Evolutionary conservation across 2,329 filamentous ascomycete species (phyloP), one percentile per base, ranked within the genome.

Genomic region (Botrytis medusae): DNA sequence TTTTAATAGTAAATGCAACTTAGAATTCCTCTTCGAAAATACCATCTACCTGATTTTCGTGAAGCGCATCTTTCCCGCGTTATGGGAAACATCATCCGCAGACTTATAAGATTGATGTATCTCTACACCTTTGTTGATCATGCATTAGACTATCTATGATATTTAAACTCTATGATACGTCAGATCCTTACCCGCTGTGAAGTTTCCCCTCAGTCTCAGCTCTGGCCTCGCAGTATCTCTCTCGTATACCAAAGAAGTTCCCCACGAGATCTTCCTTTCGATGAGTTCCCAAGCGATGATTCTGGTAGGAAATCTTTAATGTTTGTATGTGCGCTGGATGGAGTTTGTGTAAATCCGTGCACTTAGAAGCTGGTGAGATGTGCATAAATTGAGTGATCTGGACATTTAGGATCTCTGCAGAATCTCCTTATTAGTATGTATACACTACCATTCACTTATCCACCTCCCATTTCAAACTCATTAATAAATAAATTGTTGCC

Each of bases 401-500:
- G 32, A 4, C 2, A 34, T 59, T 22, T 4, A 2, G 2, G 18
- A 34, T 6, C 5, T 12, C 9, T 6, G 16, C 4, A 34, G 6
- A 34, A 12, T 34, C 1, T 5, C 18, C 29, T 12, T 2, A 2
- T 34, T 0, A 10, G 20, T 34, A 22, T 34, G 57, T 5, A 22
- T 12, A 4, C 4, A 34, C 2, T 1, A 4, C 29, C 2, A 14
- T 6, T 20, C 3, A 22, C 32, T 12, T 34, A 1, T 2, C 9
- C 7, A 32, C 16, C 8, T 59, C 2, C 29, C 4, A 20, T 22
- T 2, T 10, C 20, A 1, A 59, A 34, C 4, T 16, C 8, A 4
- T 0, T 22, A 0, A 3, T 59, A 22, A 0, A 59, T 5, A 51
- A 4, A 4, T 6, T n/a, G 12, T 1, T 6, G 1, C 25, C 5